Evolutionary conservation across 495 filamentous ascomycete genomes (phyloP).

Genomic region (Rostrohypoxylon terebratum): DNA sequence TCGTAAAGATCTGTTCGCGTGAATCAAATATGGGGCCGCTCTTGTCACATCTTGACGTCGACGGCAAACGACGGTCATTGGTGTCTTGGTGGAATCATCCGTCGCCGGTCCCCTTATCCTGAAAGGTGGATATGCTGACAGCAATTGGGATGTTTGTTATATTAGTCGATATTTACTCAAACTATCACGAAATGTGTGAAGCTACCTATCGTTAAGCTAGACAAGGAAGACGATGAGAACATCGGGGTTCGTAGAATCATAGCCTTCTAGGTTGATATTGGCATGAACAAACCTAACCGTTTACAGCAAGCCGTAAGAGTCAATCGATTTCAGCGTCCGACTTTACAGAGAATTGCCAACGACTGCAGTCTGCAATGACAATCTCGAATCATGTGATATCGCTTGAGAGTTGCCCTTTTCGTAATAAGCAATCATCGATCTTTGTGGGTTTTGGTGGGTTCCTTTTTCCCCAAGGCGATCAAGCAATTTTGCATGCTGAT

Average conservation of each 20-base stretch:
- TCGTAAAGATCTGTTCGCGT: constrained; percentile 25
- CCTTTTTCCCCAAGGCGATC: constrained; percentile 30
- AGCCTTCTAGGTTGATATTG: neutral
- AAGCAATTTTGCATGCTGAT: constrained; percentile 27
- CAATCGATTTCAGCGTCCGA: constrained; percentile 1
- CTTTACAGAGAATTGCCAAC: neutral
- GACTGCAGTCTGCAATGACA: neutral
- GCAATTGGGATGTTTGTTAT: constrained; percentile 9
- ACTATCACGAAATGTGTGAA: constrained; percentile 21
- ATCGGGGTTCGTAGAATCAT: constrained; percentile 1
- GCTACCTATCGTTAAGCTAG: constrained; percentile 7
- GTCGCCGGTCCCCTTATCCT: neutral
- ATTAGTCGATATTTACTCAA: neutral
- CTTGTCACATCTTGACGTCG: constrained; percentile 14
- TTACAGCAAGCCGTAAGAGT: constrained; percentile 34
- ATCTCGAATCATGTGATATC: constrained; percentile 18
- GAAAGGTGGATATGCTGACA: constrained; percentile 9
- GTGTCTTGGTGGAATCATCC: neutral
- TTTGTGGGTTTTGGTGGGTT: constrained; percentile 30
- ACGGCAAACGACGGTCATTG: constrained; percentile 1
- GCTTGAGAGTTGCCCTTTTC: constrained; percentile 26
- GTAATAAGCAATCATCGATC: constrained; percentile 23
- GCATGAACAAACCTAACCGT: constrained; percentile 21
- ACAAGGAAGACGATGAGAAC: constrained; percentile 12
- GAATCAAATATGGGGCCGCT: neutral